Conservation (phyloP, 345 rosid species). For the Ceriops zippeliana region DNA sequence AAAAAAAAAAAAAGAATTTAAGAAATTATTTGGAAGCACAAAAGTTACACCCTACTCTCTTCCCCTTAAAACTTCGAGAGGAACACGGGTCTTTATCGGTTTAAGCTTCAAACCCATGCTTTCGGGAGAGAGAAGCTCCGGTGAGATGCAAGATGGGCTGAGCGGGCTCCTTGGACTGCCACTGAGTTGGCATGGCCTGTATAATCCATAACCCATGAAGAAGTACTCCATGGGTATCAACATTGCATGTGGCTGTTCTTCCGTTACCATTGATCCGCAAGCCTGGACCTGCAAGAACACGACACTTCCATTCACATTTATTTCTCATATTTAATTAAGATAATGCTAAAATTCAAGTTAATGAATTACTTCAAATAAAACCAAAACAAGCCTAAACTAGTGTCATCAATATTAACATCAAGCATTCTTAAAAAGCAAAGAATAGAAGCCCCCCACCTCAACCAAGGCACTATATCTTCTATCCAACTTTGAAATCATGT, state of each 20-base stretch:
- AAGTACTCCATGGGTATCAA: constrained; percentile 31
- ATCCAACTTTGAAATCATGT: constrained; percentile 79
- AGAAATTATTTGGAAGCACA: background rate
- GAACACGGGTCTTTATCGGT: constrained; percentile 25
- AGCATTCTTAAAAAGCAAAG: background rate
- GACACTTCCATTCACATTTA: background rate
- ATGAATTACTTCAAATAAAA: background rate
- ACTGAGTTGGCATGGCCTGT: constrained; percentile 22
- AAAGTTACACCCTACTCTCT: background rate
- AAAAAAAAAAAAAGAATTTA: constrained; percentile 2
- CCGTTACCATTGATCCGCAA: constrained; percentile 34
- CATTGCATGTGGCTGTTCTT: constrained; percentile 35
- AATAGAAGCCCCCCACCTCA: constrained; percentile 44
- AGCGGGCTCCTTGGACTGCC: constrained; percentile 33
- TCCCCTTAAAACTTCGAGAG: constrained; percentile 1
- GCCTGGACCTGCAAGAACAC: constrained; percentile 23
- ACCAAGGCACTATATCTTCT: constrained; percentile 81
- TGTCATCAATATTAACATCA: background rate
- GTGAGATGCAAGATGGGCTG: constrained; percentile 30
- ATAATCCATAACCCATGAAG: constrained; percentile 32
- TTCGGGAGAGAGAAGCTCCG: constrained; percentile 35
- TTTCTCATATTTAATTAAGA: background rate
- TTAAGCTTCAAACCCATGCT: constrained; percentile 36
- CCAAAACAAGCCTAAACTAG: background rate
- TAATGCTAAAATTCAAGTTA: background rate